Base-by-base conservation (phyloP, 108 stramenopile species). In the Nannochloropsis gaditana region DNA sequence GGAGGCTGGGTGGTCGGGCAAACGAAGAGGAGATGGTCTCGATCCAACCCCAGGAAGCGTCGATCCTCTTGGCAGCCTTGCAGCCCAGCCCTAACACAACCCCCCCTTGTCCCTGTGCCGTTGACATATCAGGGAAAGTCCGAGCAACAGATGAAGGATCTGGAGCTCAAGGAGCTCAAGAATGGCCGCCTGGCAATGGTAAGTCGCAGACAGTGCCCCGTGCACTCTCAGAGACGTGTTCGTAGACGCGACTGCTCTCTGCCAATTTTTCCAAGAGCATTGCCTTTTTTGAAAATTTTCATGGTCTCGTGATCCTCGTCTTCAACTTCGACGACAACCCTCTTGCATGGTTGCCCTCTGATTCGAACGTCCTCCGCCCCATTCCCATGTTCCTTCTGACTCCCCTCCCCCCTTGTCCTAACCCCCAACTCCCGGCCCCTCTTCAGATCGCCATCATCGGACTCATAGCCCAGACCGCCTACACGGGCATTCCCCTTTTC, bases 131-230 rank as follows among this genome's bases (percentile, higher is more conserved):
- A 94, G 82, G 89, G 91, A 21, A 80, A 50, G 5, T 85, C 80
- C 79, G 81, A 93, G 17, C 93, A 90, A 17, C 84, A 95, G 83
- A 90, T 93, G 82, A 89, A 94, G 59, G 79, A 80, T 43, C 43
- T 84, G 0, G 92, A 94, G 93, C 90, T 92, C 73, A 89, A 91
- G 90, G 95, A 96, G 87, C 91, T 95, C 83, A 90, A 93, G 90
- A 96, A 96, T 84, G 96, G 94, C 85, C 93, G 96, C 88, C 92
- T 95, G 88, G 96, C 94, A 59, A 96, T 96, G 96, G 17, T 96
- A 73, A 3, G 59, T 73, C 31, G 31, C 31, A 31, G 31, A 31
- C 31, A 31, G 31, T 31, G 31, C 31, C 31, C 31, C 31, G 31
- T 31, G 31, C 31, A 31, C 31, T 31, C 31, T 31, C 31, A 31